Conservation (phyloP, 73 alveolate species). For the Diophrys sp. region DNA sequence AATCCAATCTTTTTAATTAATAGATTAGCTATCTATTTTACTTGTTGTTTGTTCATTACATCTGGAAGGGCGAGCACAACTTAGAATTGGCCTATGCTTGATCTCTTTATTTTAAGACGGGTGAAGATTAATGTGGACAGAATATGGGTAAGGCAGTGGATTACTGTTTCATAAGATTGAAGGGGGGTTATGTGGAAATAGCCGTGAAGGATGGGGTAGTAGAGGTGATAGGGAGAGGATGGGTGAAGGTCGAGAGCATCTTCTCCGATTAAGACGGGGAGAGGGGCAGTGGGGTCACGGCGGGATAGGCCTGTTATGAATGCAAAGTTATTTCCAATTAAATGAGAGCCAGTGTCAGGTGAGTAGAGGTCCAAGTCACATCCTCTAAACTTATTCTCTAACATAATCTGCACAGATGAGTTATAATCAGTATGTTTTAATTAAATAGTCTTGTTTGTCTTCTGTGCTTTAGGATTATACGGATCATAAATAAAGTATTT, state of each 20-base stretch:
- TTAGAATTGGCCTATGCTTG: conserved; percentile 2
- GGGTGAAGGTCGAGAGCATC: conserved; percentile 18
- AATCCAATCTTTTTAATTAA: conserved; percentile 82
- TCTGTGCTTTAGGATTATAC: conserved; percentile 1
- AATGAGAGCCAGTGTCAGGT: conserved; percentile 2
- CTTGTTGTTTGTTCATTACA: not conserved
- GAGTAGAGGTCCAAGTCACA: not conserved
- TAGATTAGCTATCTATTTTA: conserved; percentile 35
- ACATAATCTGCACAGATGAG: not conserved
- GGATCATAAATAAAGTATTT: conserved; percentile 5
- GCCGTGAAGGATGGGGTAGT: conserved; percentile 27
- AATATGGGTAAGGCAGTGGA: conserved; percentile 7
- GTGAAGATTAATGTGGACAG: not conserved
- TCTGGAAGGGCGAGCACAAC: conserved; percentile 23
- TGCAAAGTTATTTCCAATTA: conserved; percentile 7
- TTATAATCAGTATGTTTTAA: not conserved
- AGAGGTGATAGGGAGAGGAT: not conserved
- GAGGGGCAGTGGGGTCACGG: no score
- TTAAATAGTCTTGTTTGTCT: not conserved
- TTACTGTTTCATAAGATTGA: not conserved
- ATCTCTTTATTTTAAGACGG: not conserved
- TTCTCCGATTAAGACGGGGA: conserved; percentile 27
- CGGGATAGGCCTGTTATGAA: conserved; percentile 1
- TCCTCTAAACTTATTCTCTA: not conserved
- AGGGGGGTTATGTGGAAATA: conserved; percentile 9